These are phyloP conservation scores for Talaromyces atroroseus DNA, from an alignment of 2,329 filamentous ascomycete genomes.

Conservation along the genomic window DNA sequence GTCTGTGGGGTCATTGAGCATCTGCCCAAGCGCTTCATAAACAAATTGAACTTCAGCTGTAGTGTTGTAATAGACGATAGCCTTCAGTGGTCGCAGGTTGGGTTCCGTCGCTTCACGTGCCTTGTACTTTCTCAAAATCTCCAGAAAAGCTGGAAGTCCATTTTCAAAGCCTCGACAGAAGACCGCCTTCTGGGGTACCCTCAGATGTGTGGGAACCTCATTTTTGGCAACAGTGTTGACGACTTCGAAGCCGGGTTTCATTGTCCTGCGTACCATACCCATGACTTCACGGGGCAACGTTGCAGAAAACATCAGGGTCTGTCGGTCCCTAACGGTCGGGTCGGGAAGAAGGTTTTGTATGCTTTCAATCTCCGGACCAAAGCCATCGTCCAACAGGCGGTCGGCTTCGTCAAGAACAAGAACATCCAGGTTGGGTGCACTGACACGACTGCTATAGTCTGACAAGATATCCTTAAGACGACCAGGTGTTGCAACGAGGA, in stretches of 20 bases:
- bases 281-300: constrained; percentile 84
- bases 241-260: constrained; percentile 81
- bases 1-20: constrained; percentile 34
- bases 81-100: constrained; percentile 70
- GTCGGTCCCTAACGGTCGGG: constrained; percentile 59
- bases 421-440: constrained; percentile 55
- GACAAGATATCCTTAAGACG: constrained; percentile 75
- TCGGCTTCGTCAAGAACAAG: constrained; percentile 64
- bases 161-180: constrained; percentile 66
- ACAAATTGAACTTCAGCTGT: constrained; percentile 67
- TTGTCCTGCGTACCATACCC: constrained; percentile 66
- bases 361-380: constrained; percentile 58
- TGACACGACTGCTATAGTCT: constrained; percentile 58
- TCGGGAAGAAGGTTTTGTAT: constrained; percentile 62
- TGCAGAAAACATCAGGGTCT: constrained; percentile 93
- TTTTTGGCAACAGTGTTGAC: constrained; percentile 80
- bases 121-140: constrained; percentile 63
- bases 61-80: constrained; percentile 86
- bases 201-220: constrained; percentile 78
- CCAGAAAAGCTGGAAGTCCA: constrained; percentile 67
- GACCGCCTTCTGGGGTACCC: constrained; percentile 74
- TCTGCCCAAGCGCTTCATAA: constrained; percentile 52
- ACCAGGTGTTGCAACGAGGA: constrained; percentile 86
- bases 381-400: constrained; percentile 62
- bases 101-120: constrained; percentile 34